Evolutionary conservation across 202 grass and related monocot genomes (phyloP).

Genomic region (Eragrostis tef): DNA sequence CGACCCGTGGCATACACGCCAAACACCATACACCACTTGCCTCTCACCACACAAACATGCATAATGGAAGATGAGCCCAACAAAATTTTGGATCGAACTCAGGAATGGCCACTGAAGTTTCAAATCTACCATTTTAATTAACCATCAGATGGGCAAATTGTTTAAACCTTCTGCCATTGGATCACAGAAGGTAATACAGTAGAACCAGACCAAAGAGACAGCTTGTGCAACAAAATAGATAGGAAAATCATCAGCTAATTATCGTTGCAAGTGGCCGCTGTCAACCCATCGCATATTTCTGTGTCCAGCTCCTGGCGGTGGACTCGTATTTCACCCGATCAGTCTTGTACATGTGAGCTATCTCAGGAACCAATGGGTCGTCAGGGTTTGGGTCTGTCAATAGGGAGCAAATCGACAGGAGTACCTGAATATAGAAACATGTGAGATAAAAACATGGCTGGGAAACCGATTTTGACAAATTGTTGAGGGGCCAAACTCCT

Average conservation of each 20-base stretch:
- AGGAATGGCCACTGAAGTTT: background rate
- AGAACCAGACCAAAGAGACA: slow-evolving; percentile 22
- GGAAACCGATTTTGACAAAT: background rate
- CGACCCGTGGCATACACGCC: no score
- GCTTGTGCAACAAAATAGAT: background rate
- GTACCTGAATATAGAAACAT: slow-evolving; percentile 57
- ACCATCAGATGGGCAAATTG: background rate
- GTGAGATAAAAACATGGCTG: background rate
- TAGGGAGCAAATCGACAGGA: slow-evolving; percentile 87
- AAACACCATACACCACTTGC: background rate
- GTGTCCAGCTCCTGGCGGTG: slow-evolving; percentile 82
- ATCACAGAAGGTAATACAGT: slow-evolving; percentile 17
- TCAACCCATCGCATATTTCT: slow-evolving; percentile 92
- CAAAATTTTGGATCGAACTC: background rate
- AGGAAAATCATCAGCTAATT: background rate
- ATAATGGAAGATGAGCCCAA: background rate
- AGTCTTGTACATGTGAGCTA: slow-evolving; percentile 86
- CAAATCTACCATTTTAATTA: background rate
- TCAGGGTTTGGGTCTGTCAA: slow-evolving; percentile 84
- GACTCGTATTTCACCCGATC: slow-evolving; percentile 74
- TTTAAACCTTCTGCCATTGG: background rate
- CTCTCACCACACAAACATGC: background rate
- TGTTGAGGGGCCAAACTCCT: background rate
- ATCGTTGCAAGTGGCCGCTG: background rate
- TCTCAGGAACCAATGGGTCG: slow-evolving; percentile 83